phyloP scores from a whole-genome alignment of 805 yeast genomes.

The Candida awuae region DNA sequence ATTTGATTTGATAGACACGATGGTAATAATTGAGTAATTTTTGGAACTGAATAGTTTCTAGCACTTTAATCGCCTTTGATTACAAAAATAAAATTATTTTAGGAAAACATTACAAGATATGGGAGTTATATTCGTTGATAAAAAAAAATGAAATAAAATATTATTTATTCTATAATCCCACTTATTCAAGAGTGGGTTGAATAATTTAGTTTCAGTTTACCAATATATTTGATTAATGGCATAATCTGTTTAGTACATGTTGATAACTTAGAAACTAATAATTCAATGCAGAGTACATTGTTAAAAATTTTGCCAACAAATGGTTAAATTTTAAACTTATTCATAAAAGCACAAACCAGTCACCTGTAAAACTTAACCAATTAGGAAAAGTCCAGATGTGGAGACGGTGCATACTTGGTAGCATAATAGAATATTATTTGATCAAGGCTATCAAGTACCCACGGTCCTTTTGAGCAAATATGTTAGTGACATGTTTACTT shows the following conservation, averaged over 20 bases:
- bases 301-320: slow-evolving; percentile 38
- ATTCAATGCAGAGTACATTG: slow-evolving; percentile 40
- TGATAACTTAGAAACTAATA: slow-evolving; percentile 33
- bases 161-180: slow-evolving; percentile 26
- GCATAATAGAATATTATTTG: slow-evolving; percentile 27
- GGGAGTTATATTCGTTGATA: slow-evolving; percentile 35
- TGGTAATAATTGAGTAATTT: neutral
- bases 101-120: slow-evolving; percentile 31
- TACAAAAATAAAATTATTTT: slow-evolving; percentile 29
- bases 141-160: slow-evolving; percentile 37
- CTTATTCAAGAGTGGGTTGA: too few species aligned
- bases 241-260: too few species aligned
- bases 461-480: slow-evolving; percentile 34
- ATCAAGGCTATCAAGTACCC: slow-evolving; percentile 18
- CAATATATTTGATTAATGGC: slow-evolving; percentile 24
- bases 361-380: slow-evolving; percentile 43
- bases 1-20: slow-evolving; percentile 19
- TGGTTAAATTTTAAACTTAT: slow-evolving; percentile 23
- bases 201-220: slow-evolving; percentile 17
- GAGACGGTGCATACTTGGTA: slow-evolving; percentile 41
- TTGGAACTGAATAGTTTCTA: slow-evolving; percentile 31
- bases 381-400: slow-evolving; percentile 46
- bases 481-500: slow-evolving; percentile 34
- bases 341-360: slow-evolving; percentile 34
- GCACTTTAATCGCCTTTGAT: slow-evolving; percentile 30